Conservation (phyloP, 768 basidiomycete species). For the Pleurotus platypus region DNA sequence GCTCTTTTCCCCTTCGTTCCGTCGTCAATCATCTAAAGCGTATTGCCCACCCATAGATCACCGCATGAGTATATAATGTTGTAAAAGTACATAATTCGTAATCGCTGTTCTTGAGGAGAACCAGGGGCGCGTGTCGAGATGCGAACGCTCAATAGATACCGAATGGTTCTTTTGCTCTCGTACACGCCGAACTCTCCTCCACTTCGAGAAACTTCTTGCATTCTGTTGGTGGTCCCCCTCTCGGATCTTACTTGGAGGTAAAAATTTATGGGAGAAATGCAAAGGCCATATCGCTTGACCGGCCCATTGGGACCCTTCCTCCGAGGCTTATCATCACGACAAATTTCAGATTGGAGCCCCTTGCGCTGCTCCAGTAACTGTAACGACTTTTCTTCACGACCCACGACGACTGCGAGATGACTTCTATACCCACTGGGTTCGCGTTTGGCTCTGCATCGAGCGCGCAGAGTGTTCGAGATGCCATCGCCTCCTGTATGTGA, state of each 20-base stretch:
- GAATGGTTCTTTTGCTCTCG: not conserved
- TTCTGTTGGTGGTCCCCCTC: not conserved
- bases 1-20: constrained; percentile 1
- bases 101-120: not conserved
- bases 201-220: constrained; percentile 5
- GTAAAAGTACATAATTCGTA: constrained; percentile 7
- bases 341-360: not conserved
- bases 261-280: no score
- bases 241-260: constrained; percentile 3
- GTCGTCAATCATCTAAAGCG: not conserved
- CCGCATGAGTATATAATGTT: constrained; percentile 6
- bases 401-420: constrained; percentile 28
- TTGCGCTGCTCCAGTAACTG: not conserved
- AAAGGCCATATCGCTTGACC: no score
- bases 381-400: constrained; percentile 1
- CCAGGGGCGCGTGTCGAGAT: constrained; percentile 6
- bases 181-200: not conserved
- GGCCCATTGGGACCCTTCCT: not conserved
- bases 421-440: constrained; percentile 43
- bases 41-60: not conserved
- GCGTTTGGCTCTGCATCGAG: constrained; percentile 46
- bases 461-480: constrained; percentile 47
- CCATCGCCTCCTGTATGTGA: constrained; percentile 55
- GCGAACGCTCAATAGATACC: constrained; percentile 1
- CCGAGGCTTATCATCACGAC: not conserved